These are phyloP conservation scores for Thelonectria rubi DNA, from an alignment of 2,329 filamentous ascomycete genomes.

Conservation along the genomic window DNA sequence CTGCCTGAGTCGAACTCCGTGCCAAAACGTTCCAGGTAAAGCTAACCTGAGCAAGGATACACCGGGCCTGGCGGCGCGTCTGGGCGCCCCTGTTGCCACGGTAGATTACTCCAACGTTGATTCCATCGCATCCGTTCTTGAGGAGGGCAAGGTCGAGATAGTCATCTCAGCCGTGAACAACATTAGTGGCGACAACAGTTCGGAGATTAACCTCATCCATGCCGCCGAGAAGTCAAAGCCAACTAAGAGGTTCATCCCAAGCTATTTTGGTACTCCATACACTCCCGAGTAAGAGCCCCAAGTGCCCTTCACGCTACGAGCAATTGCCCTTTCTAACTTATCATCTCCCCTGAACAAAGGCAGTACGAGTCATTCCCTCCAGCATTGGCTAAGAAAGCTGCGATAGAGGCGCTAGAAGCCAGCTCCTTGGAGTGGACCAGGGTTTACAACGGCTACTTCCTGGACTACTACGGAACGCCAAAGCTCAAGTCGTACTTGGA, in stretches of 20 bases:
- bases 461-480: no score
- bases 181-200: not conserved
- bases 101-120: constrained; percentile 5
- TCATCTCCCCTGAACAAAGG: no score
- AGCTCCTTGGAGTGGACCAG: no score
- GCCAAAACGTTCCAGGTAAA: not conserved
- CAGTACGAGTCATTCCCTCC: no score
- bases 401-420: no score
- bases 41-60: not conserved
- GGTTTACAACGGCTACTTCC: no score
- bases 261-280: no score
- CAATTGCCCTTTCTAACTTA: no score
- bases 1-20: no score
- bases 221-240: constrained; percentile 1
- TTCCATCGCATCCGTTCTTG: not conserved
- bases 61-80: not conserved
- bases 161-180: constrained; percentile 8
- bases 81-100: not conserved
- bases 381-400: no score
- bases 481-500: not conserved
- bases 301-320: no score
- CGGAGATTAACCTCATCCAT: constrained; percentile 1
- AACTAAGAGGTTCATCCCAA: not conserved
- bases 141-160: constrained; percentile 1
- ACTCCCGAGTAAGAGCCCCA: no score